These are phyloP conservation scores for Ceratorhiza oryzae-sativae DNA, from an alignment of 1,284 basidiomycete species.

Conservation along the genomic window DNA sequence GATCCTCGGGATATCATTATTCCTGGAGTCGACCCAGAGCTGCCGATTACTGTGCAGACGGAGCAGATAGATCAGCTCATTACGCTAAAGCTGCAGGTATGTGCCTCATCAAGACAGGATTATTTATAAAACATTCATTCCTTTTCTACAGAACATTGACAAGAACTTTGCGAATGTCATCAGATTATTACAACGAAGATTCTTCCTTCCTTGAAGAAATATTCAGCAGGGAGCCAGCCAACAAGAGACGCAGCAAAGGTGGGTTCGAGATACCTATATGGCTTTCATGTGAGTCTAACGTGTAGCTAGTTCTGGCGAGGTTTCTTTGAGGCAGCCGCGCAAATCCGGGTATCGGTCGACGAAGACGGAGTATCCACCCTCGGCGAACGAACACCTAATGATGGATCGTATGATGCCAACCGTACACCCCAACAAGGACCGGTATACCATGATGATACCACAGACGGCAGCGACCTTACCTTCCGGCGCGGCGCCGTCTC, in stretches of 20 bases:
- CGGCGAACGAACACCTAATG: slow-evolving; percentile 25
- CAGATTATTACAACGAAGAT: slow-evolving; percentile 82
- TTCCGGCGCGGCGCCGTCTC: slow-evolving; percentile 71
- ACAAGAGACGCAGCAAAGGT: slow-evolving; percentile 89
- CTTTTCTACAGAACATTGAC: slow-evolving; percentile 79
- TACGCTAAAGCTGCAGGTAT: slow-evolving; percentile 82
- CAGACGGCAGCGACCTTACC: slow-evolving; percentile 71
- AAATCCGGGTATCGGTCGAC: slow-evolving; percentile 77
- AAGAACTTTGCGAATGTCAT: slow-evolving; percentile 91
- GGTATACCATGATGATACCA: slow-evolving; percentile 52
- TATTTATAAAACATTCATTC: neutral
- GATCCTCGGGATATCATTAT: slow-evolving; percentile 71
- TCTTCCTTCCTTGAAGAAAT: slow-evolving; percentile 87
- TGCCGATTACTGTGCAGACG: slow-evolving; percentile 82
- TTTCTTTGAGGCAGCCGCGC: slow-evolving; percentile 91
- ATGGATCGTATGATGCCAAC: slow-evolving; percentile 54
- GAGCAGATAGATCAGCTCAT: slow-evolving; percentile 97
- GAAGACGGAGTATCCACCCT: slow-evolving; percentile 63
- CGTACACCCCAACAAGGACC: slow-evolving; percentile 43
- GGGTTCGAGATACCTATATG: slow-evolving; percentile 44
- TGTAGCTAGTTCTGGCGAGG: slow-evolving; percentile 87
- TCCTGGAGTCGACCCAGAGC: slow-evolving; percentile 75
- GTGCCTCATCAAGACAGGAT: slow-evolving; percentile 29
- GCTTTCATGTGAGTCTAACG: neutral
- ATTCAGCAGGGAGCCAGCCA: slow-evolving; percentile 84